Evolutionary conservation across 495 filamentous ascomycete genomes (phyloP), one percentile per base, ranked within the genome.

Genomic region (Corynascus novoguineensis): DNA sequence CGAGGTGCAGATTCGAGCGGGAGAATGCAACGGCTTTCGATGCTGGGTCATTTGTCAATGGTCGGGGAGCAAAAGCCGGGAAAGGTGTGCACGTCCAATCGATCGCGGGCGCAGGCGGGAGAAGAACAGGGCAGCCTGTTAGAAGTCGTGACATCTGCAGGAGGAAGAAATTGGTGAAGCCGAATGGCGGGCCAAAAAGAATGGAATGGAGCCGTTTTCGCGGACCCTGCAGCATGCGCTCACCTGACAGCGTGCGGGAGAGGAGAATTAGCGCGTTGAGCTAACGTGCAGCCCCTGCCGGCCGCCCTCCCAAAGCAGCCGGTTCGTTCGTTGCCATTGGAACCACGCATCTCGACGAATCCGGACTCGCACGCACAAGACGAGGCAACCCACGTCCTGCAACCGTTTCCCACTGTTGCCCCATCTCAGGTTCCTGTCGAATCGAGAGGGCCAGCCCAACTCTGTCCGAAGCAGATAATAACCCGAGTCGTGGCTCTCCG

Each of bases 241-340:
- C 65, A 68, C 61, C 63, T 70, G 67, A 70, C 65, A 64, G 45
- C 67, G 67, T 63, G 67, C 60, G 57, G 58, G 49, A 55, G 57
- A 32, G 29, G 48, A 38, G 31, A 63, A 24, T 53, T 66, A 60
- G 64, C 64, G 60, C 52, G 64, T 57, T 48, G 38, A 53, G 48
- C 60, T 38, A 41, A 57, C 47, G 38, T 21, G 19, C 34, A 12
- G 21, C 32, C 47, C 53, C 49, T 40, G 35, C 42, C 38, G 32
- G 53, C 17, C 41, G 47, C 59, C 55, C 50, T 51, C 41, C 56
- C 21, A 31, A 42, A n/a, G 17, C 17, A 15, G 14, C 40, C 25
- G 44, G 45, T 44, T 5, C 28, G 41, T 22, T 52, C 41, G 47
- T 49, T 54, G 55, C 54, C 60, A 68, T 63, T 68, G 65, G 65